Base-by-base conservation (phyloP, 2,329 filamentous ascomycete genomes). In the Fusarium falciforme region DNA sequence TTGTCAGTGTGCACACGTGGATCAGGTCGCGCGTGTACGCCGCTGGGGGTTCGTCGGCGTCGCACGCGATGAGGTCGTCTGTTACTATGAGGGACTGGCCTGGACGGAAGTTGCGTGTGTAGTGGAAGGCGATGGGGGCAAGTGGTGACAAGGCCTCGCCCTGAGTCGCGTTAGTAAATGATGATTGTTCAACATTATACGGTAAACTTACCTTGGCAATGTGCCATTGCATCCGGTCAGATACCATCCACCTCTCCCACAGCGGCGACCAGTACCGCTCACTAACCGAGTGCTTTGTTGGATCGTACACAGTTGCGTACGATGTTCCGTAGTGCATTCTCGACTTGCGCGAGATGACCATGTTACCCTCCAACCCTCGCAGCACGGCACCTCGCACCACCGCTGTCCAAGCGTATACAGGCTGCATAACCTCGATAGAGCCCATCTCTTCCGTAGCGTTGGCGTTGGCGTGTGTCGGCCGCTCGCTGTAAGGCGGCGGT, bases 181-280 rank as follows among this genome's bases (percentile, higher is more conserved):
- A 20, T 47, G 12, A 1, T 1, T 61, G 10, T 7, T 36, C n/a
- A 27, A 22, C 7, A 3, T 52, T 64, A 3, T 2, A 27, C 1
- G 4, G 22, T 5, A 64, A 49, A 82, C 86, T 76, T 77, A 91
- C 92, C 88, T 94, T 94, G 70, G 91, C 89, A 79, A 95, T 94
- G 81, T 95, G 93, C 93, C 93, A 95, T 82, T 94, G 92, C 93
- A 96, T 95, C 57, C 93, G 88, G 81, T 95, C 92, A 54, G 89
- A 91, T 8, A 95, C 93, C 93, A 94, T 95, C 93, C 92, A 95
- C 58, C 93, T 84, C 83, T 95, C 93, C 93, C 93, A 94, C 27
- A 95, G 81, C 7, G 92, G 93, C 74, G 90, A 93, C 93, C 93
- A 95, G 79, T 95, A 95, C 60, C 93, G 85, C 80, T 95, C 93